Percentiles rank a stretch among this genome's conserved stretches.
Conservation (phyloP, 1,284 basidiomycete species). For the Phylloporus sp. region DNA sequence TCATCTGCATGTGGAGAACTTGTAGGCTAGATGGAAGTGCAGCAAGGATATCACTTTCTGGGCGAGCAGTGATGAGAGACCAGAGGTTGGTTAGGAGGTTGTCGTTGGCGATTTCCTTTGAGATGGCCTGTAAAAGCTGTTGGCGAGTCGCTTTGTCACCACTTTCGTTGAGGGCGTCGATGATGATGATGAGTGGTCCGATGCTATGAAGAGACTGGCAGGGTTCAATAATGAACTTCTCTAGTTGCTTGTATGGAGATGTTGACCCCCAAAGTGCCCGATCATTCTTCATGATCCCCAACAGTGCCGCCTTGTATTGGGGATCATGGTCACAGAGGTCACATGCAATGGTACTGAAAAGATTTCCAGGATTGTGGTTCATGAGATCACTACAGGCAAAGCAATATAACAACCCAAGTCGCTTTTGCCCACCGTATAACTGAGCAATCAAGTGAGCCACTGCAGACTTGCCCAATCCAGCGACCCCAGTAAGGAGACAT, state of each 20-base stretch:
- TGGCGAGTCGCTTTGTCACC: constrained; percentile 2
- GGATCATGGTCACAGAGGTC: not conserved
- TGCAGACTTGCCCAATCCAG: not conserved
- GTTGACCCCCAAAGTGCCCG: not conserved
- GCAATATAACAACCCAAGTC: not conserved
- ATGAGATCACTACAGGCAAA: not conserved
- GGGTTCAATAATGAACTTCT: not conserved
- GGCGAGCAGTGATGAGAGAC: too few relatives aligned
- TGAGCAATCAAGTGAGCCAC: not conserved
- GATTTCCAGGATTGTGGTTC: not conserved
- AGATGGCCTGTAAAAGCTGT: constrained; percentile 2
- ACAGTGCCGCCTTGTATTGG: not conserved
- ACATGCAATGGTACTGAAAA: not conserved
- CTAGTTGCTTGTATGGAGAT: too few relatives aligned
- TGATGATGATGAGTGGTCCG: constrained; percentile 53
- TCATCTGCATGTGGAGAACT: not conserved
- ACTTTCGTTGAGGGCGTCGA: constrained; percentile 51
- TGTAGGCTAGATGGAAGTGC: not conserved
- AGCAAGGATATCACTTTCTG: not conserved
- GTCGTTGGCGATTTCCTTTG: constrained; percentile 57
- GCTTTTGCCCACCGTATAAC: not conserved
- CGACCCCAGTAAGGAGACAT: not conserved
- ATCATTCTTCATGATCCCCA: not conserved
- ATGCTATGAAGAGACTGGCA: not conserved
- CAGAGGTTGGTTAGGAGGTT: constrained; percentile 1